These are phyloP conservation scores for Gossypium australe DNA, from an alignment of 345 rosid genomes.

Conservation along the genomic window DNA sequence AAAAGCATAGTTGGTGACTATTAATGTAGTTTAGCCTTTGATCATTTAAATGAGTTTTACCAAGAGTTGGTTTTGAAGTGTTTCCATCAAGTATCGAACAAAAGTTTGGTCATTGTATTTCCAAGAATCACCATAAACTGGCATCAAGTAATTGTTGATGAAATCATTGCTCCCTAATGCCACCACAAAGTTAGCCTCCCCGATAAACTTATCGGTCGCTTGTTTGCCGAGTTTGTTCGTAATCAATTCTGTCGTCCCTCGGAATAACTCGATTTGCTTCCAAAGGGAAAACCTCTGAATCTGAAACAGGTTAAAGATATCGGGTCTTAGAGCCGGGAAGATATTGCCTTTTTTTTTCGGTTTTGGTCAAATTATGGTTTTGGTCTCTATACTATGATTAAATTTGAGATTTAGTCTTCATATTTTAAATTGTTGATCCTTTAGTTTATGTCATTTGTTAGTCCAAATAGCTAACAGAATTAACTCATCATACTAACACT, in stretches of 20 bases:
- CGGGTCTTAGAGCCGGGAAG: too few relatives aligned
- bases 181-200: conserved; percentile 58
- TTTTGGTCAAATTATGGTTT: too few relatives aligned
- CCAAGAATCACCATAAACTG: conserved; percentile 81
- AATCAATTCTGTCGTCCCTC: conserved; percentile 53
- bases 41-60: conserved; percentile 22
- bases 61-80: conserved; percentile 59
- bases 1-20: too few relatives aligned
- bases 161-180: conserved; percentile 98
- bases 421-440: too few relatives aligned
- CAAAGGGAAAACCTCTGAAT: conserved; percentile 65
- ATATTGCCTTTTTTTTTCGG: too few relatives aligned
- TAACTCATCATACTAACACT: too few relatives aligned
- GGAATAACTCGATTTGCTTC: conserved; percentile 78
- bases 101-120: conserved; percentile 69
- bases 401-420: too few relatives aligned
- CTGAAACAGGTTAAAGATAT: conserved; percentile 28
- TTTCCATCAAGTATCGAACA: conserved; percentile 55
- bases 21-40: too few relatives aligned
- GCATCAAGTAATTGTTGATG: conserved; percentile 94
- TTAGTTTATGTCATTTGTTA: too few relatives aligned
- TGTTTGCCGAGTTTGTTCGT: conserved; percentile 44
- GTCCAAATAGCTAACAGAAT: too few relatives aligned
- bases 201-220: conserved; percentile 61
- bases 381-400: too few relatives aligned